phyloP scores from a whole-genome alignment of 495 filamentous ascomycete species.

The Talaromyces adpressus region DNA sequence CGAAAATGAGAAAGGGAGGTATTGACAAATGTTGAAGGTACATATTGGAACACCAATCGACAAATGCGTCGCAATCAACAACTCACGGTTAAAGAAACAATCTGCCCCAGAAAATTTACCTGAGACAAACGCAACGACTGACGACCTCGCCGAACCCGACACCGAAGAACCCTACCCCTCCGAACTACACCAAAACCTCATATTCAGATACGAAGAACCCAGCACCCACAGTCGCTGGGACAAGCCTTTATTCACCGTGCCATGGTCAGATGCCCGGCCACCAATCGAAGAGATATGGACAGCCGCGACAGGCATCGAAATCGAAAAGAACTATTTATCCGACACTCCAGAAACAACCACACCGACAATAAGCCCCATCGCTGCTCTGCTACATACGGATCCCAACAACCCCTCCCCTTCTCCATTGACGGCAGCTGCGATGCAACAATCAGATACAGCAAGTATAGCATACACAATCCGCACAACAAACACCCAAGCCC shows the following conservation, averaged over 20 bases:
- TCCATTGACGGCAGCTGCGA: background rate
- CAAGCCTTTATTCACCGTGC: slow-evolving; percentile 83
- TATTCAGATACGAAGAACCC: slow-evolving; percentile 94
- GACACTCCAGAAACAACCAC: slow-evolving; percentile 26
- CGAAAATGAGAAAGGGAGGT: background rate
- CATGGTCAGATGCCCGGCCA: slow-evolving; percentile 67
- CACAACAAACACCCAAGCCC: slow-evolving; percentile 11
- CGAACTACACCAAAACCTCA: slow-evolving; percentile 80
- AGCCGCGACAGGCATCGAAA: slow-evolving; percentile 46
- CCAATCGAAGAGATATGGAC: slow-evolving; percentile 73
- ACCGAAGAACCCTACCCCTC: slow-evolving; percentile 52
- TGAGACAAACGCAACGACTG: background rate
- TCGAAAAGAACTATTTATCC: slow-evolving; percentile 11
- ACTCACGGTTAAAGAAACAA: slow-evolving; percentile 22
- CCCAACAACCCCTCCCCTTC: slow-evolving; percentile 8
- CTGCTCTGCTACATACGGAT: slow-evolving; percentile 10
- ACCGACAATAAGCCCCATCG: slow-evolving; percentile 10
- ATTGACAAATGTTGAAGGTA: slow-evolving; percentile 30
- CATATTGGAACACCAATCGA: slow-evolving; percentile 76
- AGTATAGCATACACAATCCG: slow-evolving; percentile 22
- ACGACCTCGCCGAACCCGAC: slow-evolving; percentile 18
- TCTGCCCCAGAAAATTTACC: background rate
- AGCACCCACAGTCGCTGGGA: slow-evolving; percentile 95
- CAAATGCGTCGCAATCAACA: slow-evolving; percentile 48
- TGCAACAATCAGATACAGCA: slow-evolving; percentile 15